These are phyloP conservation scores for Staphylotrichum longicolle DNA, from an alignment of 495 filamentous ascomycete genomes.

Conservation along the genomic window DNA sequence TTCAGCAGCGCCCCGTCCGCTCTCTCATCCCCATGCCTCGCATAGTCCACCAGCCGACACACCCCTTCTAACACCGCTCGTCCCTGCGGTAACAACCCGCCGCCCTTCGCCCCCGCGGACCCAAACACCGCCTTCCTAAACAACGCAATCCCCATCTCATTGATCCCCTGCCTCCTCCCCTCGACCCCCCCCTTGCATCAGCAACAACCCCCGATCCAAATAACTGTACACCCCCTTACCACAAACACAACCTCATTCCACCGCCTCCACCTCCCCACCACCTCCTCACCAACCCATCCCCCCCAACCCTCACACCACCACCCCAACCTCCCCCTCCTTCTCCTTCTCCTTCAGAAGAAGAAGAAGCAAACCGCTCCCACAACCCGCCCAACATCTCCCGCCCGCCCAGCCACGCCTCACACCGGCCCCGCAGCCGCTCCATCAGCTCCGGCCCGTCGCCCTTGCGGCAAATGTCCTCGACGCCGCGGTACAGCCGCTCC, in stretches of 20 bases:
- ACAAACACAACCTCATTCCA: constrained; percentile 78
- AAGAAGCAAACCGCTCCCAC: constrained; percentile 23
- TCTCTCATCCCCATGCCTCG: constrained; percentile 54
- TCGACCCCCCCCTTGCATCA: constrained; percentile 41
- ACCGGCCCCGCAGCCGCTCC: constrained; percentile 59
- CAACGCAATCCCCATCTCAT: constrained; percentile 55
- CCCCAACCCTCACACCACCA: neutral
- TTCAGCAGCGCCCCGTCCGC: constrained; percentile 59
- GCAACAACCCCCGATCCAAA: constrained; percentile 82
- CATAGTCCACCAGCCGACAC: constrained; percentile 70
- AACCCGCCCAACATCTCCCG: constrained; percentile 55
- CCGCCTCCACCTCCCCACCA: constrained; percentile 67
- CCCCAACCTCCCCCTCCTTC: constrained; percentile 48
- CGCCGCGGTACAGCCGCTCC: constrained; percentile 84
- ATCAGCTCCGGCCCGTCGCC: constrained; percentile 64
- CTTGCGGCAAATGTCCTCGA: constrained; percentile 84
- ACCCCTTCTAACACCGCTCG: constrained; percentile 63
- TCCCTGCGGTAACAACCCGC: constrained; percentile 44
- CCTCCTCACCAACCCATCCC: constrained; percentile 58
- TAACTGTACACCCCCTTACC: constrained; percentile 85
- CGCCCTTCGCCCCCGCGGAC: constrained; percentile 8
- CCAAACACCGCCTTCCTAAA: constrained; percentile 60
- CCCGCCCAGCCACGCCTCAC: constrained; percentile 58
- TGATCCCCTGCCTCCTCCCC: constrained; percentile 48
- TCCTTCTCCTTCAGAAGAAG: constrained; percentile 27